Conservation (phyloP, 108 stramenopile species). For the Cyclotella distinguenda region DNA sequence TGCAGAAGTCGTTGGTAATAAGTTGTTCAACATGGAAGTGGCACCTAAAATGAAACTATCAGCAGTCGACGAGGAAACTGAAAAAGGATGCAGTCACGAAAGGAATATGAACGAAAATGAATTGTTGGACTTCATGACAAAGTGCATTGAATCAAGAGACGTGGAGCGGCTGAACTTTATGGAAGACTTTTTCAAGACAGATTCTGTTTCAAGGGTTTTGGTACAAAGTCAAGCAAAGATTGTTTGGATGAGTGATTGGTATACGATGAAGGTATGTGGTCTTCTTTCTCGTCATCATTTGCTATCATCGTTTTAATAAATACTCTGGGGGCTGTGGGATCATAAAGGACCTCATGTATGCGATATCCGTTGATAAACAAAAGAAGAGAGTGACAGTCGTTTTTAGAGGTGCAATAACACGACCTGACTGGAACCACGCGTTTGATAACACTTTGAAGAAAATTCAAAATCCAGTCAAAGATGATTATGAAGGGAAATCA, state of each 20-base stretch:
- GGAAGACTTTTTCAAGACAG: conserved; percentile 58
- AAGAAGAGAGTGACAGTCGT: conserved; percentile 64
- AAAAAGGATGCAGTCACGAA: conserved; percentile 5
- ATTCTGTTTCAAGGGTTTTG: conserved; percentile 53
- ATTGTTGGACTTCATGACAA: conserved; percentile 53
- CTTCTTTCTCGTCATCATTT: too few relatives aligned
- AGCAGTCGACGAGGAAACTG: not conserved
- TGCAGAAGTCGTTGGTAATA: conserved; percentile 39
- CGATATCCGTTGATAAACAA: conserved; percentile 55
- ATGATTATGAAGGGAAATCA: conserved; percentile 41
- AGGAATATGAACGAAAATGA: conserved; percentile 50
- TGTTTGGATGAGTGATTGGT: conserved; percentile 81
- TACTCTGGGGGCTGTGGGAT: too few relatives aligned
- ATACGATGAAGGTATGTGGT: conserved; percentile 45
- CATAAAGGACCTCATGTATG: conserved; percentile 64
- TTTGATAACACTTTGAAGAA: conserved; percentile 39
- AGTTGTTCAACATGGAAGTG: conserved; percentile 19
- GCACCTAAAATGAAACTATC: not conserved
- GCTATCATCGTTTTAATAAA: too few relatives aligned
- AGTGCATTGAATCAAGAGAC: conserved; percentile 55
- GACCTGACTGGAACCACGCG: conserved; percentile 64
- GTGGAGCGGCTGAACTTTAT: conserved; percentile 52
- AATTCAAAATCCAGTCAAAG: conserved; percentile 61
- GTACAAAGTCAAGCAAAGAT: conserved; percentile 57
- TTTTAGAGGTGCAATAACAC: conserved; percentile 70